Evolutionary conservation across 1,284 basidiomycete species (phyloP).

Genomic region (Porodaedalea pini): DNA sequence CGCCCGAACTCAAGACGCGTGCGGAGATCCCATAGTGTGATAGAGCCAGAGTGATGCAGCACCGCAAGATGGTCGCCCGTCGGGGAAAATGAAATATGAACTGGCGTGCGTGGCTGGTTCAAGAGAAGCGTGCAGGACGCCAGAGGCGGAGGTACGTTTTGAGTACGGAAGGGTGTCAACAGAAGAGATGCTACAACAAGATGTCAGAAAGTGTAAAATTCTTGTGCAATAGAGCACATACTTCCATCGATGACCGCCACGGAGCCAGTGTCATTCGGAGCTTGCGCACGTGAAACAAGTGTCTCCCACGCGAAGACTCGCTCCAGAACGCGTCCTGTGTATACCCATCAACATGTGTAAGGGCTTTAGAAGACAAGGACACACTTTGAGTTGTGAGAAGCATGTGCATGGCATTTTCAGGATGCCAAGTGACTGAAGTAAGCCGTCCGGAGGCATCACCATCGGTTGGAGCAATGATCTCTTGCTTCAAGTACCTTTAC

Average conservation of each 20-base stretch:
- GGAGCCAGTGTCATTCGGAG: constrained; percentile 77
- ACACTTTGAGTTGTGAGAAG: constrained; percentile 66
- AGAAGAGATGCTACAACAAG: constrained; percentile 58
- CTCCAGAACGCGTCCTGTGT: constrained; percentile 53
- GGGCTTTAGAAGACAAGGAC: constrained; percentile 27
- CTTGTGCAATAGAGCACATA: constrained; percentile 36
- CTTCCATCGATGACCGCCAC: constrained; percentile 92
- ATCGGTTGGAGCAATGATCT: constrained; percentile 52
- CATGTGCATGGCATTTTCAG: constrained; percentile 71
- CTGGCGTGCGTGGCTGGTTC: constrained; percentile 40
- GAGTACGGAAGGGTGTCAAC: constrained; percentile 88
- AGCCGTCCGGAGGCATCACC: constrained; percentile 46
- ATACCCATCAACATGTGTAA: constrained; percentile 4
- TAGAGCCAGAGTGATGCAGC: constrained; percentile 61
- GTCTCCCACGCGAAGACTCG: constrained; percentile 78
- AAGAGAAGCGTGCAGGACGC: constrained; percentile 62
- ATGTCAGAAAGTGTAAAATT: constrained; percentile 6
- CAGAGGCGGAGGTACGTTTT: constrained; percentile 97
- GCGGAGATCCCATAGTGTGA: constrained; percentile 69
- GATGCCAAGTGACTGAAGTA: constrained; percentile 80
- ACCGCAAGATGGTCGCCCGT: constrained; percentile 58
- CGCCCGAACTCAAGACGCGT: constrained; percentile 61
- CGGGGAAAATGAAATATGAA: constrained; percentile 65
- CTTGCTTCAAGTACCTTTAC: constrained; percentile 86
- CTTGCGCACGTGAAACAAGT: constrained; percentile 54